Evolutionary conservation across 1,139 yeast genomes (phyloP).

Genomic region (Hemisphaericaspora xylofermentans): DNA sequence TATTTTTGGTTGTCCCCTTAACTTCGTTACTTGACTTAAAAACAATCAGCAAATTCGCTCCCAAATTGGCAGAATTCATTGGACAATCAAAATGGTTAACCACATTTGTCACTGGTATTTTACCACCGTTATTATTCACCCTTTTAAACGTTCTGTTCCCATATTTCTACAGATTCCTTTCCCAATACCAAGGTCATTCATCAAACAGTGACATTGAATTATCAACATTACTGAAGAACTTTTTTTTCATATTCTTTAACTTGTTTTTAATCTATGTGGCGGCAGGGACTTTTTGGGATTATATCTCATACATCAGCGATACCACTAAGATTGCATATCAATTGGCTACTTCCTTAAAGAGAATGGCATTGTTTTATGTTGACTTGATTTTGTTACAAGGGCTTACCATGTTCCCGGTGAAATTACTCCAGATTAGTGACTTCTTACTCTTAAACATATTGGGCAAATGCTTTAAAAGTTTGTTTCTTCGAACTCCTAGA

Average conservation of each 20-base stretch:
- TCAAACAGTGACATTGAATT: constrained; percentile 77
- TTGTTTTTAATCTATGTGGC: constrained; percentile 75
- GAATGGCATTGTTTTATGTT: constrained; percentile 68
- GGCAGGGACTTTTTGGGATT: constrained; percentile 77
- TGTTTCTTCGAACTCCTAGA: constrained; percentile 54
- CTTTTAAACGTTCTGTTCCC: constrained; percentile 67
- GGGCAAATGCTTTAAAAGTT: constrained; percentile 58
- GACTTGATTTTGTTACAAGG: constrained; percentile 76
- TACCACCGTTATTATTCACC: constrained; percentile 76
- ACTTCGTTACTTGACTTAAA: constrained; percentile 72
- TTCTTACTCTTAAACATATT: constrained; percentile 44
- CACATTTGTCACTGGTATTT: constrained; percentile 67
- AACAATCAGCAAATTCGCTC: constrained; percentile 73
- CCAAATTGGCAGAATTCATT: constrained; percentile 60
- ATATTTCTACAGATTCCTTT: constrained; percentile 63
- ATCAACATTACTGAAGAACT: constrained; percentile 72
- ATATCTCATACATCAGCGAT: constrained; percentile 74
- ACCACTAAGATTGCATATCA: constrained; percentile 75
- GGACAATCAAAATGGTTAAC: constrained; percentile 66
- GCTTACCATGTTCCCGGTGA: constrained; percentile 74
- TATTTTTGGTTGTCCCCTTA: constrained; percentile 70
- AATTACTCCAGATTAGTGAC: constrained; percentile 56
- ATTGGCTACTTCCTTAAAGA: constrained; percentile 67
- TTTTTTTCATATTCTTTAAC: constrained; percentile 75
- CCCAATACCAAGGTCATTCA: constrained; percentile 67